Conservation (phyloP, 352 stramenopile species). For the Phytophthora nicotianae region DNA sequence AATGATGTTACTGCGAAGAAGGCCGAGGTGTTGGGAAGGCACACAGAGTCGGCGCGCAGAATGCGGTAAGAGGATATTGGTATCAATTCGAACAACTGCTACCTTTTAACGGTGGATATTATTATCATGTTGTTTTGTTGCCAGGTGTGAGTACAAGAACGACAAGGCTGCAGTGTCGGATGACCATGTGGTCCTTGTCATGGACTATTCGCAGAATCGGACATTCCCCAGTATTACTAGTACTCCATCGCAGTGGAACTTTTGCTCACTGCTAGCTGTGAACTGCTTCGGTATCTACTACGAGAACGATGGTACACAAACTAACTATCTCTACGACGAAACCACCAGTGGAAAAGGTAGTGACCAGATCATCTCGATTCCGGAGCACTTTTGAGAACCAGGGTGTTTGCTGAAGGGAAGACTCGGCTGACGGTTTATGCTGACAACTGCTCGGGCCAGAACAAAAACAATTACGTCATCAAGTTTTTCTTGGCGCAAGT, state of each 20-base stretch:
- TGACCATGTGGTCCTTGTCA: slow-evolving; percentile 18
- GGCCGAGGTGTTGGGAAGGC: slow-evolving; percentile 7
- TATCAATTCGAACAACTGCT: slow-evolving; percentile 8
- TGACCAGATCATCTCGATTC: slow-evolving; percentile 26
- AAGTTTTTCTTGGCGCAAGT: slow-evolving; percentile 11
- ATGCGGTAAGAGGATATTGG: slow-evolving; percentile 20
- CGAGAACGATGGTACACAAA: slow-evolving; percentile 12
- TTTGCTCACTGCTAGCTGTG: slow-evolving; percentile 17
- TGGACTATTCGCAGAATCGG: slow-evolving; percentile 31
- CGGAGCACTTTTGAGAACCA: slow-evolving; percentile 3
- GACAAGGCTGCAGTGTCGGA: slow-evolving; percentile 1
- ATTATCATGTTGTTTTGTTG: not conserved
- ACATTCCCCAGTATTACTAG: slow-evolving; percentile 8
- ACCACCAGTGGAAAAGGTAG: slow-evolving; percentile 16
- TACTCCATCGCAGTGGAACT: slow-evolving; percentile 22
- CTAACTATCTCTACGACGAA: slow-evolving; percentile 28
- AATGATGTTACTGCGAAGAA: slow-evolving; percentile 1
- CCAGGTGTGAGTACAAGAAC: slow-evolving; percentile 15
- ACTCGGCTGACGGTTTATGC: not conserved
- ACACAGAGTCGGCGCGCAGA: slow-evolving; percentile 2
- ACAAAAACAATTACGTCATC: slow-evolving; percentile 7
- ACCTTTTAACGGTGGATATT: not conserved
- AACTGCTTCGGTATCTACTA: slow-evolving; percentile 20
- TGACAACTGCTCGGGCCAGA: not conserved
- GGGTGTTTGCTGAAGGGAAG: not conserved